Conservation (phyloP, 208 protist species). For the Leptomonas pyrrhocoris region DNA sequence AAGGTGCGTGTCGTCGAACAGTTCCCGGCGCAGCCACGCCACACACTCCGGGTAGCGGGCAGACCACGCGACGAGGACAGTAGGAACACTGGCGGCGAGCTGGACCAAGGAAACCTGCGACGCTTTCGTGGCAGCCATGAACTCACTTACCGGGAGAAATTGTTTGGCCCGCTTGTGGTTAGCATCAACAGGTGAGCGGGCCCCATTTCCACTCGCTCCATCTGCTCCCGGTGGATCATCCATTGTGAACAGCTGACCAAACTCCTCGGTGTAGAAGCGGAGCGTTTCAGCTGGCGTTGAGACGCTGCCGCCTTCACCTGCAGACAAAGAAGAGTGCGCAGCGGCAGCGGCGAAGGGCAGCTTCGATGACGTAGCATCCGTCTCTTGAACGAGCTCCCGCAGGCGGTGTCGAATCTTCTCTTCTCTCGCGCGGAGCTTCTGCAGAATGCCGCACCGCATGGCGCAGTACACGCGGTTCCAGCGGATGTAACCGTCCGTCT, state of each 20-base stretch:
- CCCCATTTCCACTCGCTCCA: too few species aligned
- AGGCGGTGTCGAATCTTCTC: conserved; percentile 63
- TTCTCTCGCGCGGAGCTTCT: conserved; percentile 57
- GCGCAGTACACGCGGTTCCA: conserved; percentile 74
- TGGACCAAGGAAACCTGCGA: conserved; percentile 59
- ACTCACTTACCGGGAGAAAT: conserved; percentile 37
- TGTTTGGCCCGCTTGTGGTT: neutral
- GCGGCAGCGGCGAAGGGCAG: conserved; percentile 27
- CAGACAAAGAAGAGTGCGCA: neutral
- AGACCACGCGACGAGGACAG: conserved; percentile 81
- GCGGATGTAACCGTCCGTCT: conserved; percentile 45
- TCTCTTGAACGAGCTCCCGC: conserved; percentile 50
- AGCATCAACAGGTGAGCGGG: neutral
- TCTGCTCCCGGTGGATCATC: neutral
- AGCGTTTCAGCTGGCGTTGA: conserved; percentile 14
- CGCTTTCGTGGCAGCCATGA: conserved; percentile 54
- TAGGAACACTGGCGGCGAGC: conserved; percentile 61
- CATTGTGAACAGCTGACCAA: conserved; percentile 17
- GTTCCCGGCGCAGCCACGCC: conserved; percentile 55
- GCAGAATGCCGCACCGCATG: conserved; percentile 74
- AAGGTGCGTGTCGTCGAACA: conserved; percentile 62
- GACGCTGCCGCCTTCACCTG: neutral
- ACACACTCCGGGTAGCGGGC: conserved; percentile 58
- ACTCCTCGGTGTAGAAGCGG: conserved; percentile 35
- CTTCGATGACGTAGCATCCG: conserved; percentile 7